phyloP scores from a whole-genome alignment of 2,329 filamentous ascomycete genomes.

The Fusarium continuum region DNA sequence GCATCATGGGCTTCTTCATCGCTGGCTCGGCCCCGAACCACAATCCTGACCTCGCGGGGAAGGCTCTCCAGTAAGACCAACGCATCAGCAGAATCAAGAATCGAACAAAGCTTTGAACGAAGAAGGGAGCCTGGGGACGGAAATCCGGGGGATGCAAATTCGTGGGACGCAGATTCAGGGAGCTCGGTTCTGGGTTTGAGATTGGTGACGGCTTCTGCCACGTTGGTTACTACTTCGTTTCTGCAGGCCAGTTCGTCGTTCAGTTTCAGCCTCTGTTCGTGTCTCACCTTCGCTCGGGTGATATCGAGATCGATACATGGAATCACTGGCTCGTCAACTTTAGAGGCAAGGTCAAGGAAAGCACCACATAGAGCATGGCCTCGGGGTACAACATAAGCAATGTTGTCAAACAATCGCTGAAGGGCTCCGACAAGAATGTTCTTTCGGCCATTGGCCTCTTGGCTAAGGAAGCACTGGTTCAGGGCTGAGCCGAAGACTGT shows the following conservation, averaged over 20 bases:
- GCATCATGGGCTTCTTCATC: not conserved
- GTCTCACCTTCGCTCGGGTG: not conserved
- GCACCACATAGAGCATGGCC: not conserved
- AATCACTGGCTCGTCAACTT: not conserved
- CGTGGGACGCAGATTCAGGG: not conserved
- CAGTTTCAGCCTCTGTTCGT: not conserved
- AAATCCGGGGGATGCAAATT: too few relatives aligned
- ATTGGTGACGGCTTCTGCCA: not conserved
- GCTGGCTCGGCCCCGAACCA: too few relatives aligned
- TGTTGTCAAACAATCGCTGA: not conserved
- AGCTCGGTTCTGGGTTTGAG: too few relatives aligned
- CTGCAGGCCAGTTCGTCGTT: not conserved
- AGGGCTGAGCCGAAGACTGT: not conserved
- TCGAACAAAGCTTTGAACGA: not conserved
- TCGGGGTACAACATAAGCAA: not conserved
- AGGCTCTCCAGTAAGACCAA: slow-evolving; percentile 1
- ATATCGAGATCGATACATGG: slow-evolving; percentile 2
- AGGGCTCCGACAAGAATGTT: slow-evolving; percentile 7
- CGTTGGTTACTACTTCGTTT: not conserved
- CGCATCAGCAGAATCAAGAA: not conserved
- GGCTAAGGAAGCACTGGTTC: not conserved
- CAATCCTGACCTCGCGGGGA: not conserved
- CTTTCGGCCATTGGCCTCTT: not conserved
- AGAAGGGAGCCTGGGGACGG: not conserved
- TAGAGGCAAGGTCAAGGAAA: slow-evolving; percentile 1